phyloP scores from a whole-genome alignment of 306 rosid species.

The Amphicarpaea edgeworthii region DNA sequence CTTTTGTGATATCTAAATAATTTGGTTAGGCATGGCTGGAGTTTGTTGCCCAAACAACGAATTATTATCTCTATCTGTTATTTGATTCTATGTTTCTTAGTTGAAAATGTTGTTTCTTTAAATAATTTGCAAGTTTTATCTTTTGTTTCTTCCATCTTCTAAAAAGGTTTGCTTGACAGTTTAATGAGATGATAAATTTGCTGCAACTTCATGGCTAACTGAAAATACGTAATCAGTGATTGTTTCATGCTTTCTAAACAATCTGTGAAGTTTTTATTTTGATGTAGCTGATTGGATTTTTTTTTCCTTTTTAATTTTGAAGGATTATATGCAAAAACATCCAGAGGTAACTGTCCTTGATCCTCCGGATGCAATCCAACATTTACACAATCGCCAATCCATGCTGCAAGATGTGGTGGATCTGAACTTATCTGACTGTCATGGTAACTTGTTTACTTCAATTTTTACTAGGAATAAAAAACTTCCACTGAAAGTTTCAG shows the following conservation, averaged over 20 bases:
- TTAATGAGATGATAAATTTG: conserved; percentile 27
- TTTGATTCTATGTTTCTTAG: not conserved
- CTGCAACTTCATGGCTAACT: conserved; percentile 20
- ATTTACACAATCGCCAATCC: conserved; percentile 64
- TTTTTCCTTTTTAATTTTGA: conserved; percentile 21
- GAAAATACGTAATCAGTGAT: conserved; percentile 32
- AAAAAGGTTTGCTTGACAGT: conserved; percentile 35
- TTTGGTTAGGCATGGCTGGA: conserved; percentile 48
- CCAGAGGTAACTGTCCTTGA: conserved; percentile 60
- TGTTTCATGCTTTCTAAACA: conserved; percentile 28
- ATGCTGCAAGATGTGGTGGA: conserved; percentile 68
- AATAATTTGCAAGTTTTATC: conserved; percentile 1
- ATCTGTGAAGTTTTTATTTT: conserved; percentile 16
- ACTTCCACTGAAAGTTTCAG: conserved; percentile 24
- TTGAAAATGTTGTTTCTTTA: conserved; percentile 8
- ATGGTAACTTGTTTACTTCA: conserved; percentile 51
- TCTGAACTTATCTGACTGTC: conserved; percentile 56
- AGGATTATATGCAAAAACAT: conserved; percentile 60
- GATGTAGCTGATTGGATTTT: not conserved
- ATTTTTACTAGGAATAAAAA: not conserved
- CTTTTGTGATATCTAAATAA: conserved; percentile 45
- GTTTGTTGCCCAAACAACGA: conserved; percentile 40
- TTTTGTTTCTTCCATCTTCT: conserved; percentile 11
- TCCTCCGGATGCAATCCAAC: conserved; percentile 61
- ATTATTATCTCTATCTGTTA: conserved; percentile 2